Conservation (phyloP, 495 filamentous ascomycete genomes). For the Stereocaulon alpinum region DNA sequence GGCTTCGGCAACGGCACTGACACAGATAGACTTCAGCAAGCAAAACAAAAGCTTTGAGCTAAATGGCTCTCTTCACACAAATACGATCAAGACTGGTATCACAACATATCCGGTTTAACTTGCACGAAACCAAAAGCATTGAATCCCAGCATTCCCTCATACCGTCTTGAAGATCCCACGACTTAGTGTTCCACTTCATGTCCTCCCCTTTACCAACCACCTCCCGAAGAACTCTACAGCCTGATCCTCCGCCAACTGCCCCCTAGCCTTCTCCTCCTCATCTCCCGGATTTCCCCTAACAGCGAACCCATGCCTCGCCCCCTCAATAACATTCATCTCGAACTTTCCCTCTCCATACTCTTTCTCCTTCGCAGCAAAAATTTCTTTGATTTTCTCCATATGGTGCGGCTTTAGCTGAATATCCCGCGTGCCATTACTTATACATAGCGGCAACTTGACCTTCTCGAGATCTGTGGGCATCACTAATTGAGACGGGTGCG, state of each 20-base stretch:
- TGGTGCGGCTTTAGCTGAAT: constrained; percentile 29
- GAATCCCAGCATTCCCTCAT: too few species aligned
- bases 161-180: background rate
- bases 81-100: too few species aligned
- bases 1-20: background rate
- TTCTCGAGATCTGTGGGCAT: constrained; percentile 46
- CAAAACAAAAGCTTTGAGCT: too few species aligned
- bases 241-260: constrained; percentile 39
- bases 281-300: constrained; percentile 38
- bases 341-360: constrained; percentile 19
- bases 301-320: constrained; percentile 53
- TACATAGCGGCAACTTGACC: constrained; percentile 41
- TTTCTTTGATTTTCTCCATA: constrained; percentile 33
- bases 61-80: too few species aligned
- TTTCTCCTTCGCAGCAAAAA: constrained; percentile 34
- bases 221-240: constrained; percentile 46
- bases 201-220: constrained; percentile 21
- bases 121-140: too few species aligned
- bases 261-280: constrained; percentile 34
- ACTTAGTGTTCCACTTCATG: background rate
- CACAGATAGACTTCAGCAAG: too few species aligned
- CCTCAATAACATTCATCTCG: constrained; percentile 37
- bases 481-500: constrained; percentile 42
- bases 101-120: too few species aligned
- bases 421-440: constrained; percentile 49